phyloP scores from a whole-genome alignment of 768 basidiomycete genomes.

The Leccinum subgranulosum region DNA sequence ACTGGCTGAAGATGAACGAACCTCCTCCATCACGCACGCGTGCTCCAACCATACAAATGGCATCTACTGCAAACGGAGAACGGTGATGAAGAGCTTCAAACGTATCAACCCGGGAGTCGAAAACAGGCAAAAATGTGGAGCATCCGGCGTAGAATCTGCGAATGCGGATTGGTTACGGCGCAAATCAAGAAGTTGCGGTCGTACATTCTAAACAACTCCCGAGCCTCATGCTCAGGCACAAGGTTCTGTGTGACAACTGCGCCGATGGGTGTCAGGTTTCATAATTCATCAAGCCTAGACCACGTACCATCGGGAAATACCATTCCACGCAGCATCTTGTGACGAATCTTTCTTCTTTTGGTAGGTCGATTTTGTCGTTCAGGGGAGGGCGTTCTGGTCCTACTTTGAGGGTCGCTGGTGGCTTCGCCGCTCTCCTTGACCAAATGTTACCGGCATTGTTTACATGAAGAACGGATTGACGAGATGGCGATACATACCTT shows the following conservation, averaged over 20 bases:
- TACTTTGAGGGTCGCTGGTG: conserved; percentile 71
- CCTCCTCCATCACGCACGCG: conserved; percentile 89
- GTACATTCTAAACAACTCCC: conserved; percentile 83
- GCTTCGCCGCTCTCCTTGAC: conserved; percentile 69
- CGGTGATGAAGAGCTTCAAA: conserved; percentile 83
- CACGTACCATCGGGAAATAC: conserved; percentile 74
- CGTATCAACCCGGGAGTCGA: conserved; percentile 79
- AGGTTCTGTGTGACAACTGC: conserved; percentile 82
- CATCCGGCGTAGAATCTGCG: conserved; percentile 89
- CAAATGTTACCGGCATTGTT: conserved; percentile 9
- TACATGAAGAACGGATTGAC: not conserved
- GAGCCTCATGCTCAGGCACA: conserved; percentile 78
- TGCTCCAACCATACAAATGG: conserved; percentile 92
- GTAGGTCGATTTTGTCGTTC: conserved; percentile 65
- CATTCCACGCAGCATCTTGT: conserved; percentile 53
- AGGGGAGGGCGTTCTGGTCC: conserved; percentile 69
- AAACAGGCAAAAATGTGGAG: conserved; percentile 86
- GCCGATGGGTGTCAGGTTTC: conserved; percentile 1
- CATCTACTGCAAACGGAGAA: conserved; percentile 90
- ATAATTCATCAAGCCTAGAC: not conserved
- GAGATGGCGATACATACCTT: conserved; percentile 46
- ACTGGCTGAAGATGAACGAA: conserved; percentile 31
- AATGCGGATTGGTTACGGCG: conserved; percentile 9
- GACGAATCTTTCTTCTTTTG: conserved; percentile 71
- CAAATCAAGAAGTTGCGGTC: not conserved